These are phyloP conservation scores for Paragyromitra xinjiangensis DNA, from an alignment of 495 filamentous ascomycete genomes.

Conservation along the genomic window DNA sequence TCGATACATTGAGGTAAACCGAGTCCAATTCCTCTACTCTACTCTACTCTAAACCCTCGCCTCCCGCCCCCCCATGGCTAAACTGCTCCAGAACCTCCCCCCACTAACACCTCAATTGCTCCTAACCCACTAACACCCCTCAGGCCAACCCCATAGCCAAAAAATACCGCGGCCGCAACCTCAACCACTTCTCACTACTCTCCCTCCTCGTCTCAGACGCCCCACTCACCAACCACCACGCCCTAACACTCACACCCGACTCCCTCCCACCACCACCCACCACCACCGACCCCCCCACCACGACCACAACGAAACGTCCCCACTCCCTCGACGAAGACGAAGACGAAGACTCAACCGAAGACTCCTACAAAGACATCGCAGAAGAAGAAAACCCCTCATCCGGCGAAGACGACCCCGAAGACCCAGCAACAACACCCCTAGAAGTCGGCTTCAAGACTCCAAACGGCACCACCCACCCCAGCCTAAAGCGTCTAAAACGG, in stretches of 20 bases:
- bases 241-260: slow-evolving; percentile 37
- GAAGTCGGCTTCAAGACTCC: slow-evolving; percentile 4
- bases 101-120: background rate
- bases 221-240: slow-evolving; percentile 16
- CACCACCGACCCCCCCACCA: background rate
- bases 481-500: slow-evolving; percentile 28
- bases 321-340: slow-evolving; percentile 36
- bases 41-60: background rate
- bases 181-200: slow-evolving; percentile 40
- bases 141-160: slow-evolving; percentile 49
- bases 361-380: slow-evolving; percentile 20
- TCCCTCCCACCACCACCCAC: slow-evolving; percentile 18
- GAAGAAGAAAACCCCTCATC: slow-evolving; percentile 31
- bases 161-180: slow-evolving; percentile 43
- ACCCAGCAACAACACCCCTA: background rate
- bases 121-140: slow-evolving; percentile 11
- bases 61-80: background rate
- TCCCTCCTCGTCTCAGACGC: slow-evolving; percentile 40
- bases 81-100: background rate
- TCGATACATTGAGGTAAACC: slow-evolving; percentile 40
- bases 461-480: slow-evolving; percentile 2
- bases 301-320: slow-evolving; percentile 9
- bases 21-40: background rate
- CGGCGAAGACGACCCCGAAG: slow-evolving; percentile 4
- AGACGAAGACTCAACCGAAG: slow-evolving; percentile 31